phyloP scores from a whole-genome alignment of 2,329 filamentous ascomycete species.

The Colletotrichum salicis region DNA sequence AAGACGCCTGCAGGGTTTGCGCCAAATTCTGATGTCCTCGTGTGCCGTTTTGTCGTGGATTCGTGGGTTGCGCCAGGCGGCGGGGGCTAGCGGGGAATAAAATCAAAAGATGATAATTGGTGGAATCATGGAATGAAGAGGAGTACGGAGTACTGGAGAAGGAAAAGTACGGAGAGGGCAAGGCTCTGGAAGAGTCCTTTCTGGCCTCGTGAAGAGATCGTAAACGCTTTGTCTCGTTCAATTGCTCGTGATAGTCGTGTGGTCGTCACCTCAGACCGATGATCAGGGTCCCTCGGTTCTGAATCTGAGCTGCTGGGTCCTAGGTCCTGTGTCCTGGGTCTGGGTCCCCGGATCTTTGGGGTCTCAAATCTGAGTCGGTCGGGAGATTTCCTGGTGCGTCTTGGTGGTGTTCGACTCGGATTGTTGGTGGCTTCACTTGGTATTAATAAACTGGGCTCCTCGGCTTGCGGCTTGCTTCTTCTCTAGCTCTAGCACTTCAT shows the following conservation, averaged over 20 bases:
- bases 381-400: conserved; percentile 1
- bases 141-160: neutral
- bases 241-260: conserved; percentile 18
- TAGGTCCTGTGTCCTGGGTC: neutral
- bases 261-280: conserved; percentile 2
- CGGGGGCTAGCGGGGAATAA: neutral
- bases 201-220: neutral
- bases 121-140: conserved; percentile 10
- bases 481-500: neutral
- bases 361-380: conserved; percentile 1
- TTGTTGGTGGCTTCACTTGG: conserved; percentile 6
- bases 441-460: conserved; percentile 8
- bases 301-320: neutral
- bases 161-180: neutral
- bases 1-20: conserved; percentile 12
- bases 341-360: neutral
- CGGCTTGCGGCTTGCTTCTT: neutral
- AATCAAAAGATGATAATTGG: conserved; percentile 1
- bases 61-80: conserved; percentile 17
- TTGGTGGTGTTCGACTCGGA: neutral
- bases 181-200: neutral
- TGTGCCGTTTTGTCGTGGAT: conserved; percentile 11
- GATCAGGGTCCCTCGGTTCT: conserved; percentile 1
- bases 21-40: conserved; percentile 34
- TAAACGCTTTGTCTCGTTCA: conserved; percentile 5